Percentiles rank a stretch among this genome's conserved stretches.
Conservation (phyloP, 768 basidiomycete genomes). For the Lentinula guzmanii region DNA sequence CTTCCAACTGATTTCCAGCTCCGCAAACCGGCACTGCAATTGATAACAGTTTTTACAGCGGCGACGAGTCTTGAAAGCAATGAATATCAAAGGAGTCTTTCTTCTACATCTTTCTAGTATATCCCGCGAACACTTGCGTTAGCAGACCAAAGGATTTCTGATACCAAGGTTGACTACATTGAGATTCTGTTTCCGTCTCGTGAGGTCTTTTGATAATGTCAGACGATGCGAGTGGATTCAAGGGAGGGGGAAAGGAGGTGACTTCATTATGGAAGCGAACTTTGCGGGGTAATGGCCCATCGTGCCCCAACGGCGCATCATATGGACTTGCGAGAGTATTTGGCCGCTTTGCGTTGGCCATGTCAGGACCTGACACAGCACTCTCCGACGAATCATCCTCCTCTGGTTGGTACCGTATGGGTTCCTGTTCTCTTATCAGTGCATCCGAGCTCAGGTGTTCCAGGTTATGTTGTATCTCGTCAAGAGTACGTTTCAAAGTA, state of each 20-base stretch:
- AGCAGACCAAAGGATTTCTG: background rate
- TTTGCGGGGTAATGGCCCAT: background rate
- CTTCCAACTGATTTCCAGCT: background rate
- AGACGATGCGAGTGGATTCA: background rate
- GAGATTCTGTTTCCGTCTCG: background rate
- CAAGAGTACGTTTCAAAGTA: background rate
- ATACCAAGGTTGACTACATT: background rate
- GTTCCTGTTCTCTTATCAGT: background rate
- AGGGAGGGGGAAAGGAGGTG: background rate
- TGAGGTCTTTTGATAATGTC: background rate
- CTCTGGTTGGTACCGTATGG: background rate
- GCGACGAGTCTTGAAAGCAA: background rate
- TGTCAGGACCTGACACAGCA: background rate
- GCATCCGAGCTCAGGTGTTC: background rate
- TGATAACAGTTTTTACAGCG: background rate
- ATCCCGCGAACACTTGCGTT: background rate
- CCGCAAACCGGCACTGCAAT: background rate
- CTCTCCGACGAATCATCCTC: background rate
- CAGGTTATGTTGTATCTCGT: background rate
- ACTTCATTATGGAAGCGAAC: background rate
- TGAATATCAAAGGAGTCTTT: background rate
- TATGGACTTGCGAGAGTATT: background rate
- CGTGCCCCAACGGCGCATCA: background rate
- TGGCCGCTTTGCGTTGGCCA: background rate
- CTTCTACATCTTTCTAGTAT: background rate